phyloP scores from a whole-genome alignment of 345 rosid genomes.

The Eucalyptus pauciflora region DNA sequence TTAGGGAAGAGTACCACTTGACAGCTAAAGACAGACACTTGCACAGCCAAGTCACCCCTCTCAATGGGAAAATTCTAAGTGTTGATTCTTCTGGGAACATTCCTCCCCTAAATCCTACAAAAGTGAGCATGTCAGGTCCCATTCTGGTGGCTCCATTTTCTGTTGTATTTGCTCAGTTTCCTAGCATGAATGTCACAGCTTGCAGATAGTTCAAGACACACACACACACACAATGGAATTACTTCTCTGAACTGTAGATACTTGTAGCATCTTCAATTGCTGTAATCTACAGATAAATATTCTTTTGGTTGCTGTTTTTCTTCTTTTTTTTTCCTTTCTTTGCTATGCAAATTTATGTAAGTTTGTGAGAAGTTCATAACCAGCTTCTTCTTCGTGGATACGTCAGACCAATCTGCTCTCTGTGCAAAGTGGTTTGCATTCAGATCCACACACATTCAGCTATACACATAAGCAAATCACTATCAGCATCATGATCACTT shows the following conservation, averaged over 20 bases:
- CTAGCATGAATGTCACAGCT: conserved; percentile 15
- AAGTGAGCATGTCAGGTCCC: conserved; percentile 4
- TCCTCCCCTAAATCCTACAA: conserved; percentile 22
- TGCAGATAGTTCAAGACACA: conserved; percentile 3
- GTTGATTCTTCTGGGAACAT: conserved; percentile 15
- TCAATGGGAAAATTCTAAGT: conserved; percentile 23
- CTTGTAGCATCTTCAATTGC: neutral
- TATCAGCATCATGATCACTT: neutral
- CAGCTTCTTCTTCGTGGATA: neutral
- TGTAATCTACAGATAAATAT: neutral
- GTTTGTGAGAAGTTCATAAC: neutral
- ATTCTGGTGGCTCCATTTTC: conserved; percentile 26
- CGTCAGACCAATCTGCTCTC: neutral
- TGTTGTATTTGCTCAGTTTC: conserved; percentile 18
- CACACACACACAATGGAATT: neutral
- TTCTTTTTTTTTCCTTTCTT: neutral
- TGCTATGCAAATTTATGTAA: neutral
- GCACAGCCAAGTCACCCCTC: conserved; percentile 20
- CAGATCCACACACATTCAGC: neutral
- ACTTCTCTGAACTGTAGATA: neutral
- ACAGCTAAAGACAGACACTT: conserved; percentile 27
- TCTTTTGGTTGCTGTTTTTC: neutral
- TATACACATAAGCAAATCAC: neutral
- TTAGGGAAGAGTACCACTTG: conserved; percentile 34
- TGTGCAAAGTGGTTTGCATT: neutral